Conservation (phyloP, 306 rosid species). For the Medicago arabica region DNA sequence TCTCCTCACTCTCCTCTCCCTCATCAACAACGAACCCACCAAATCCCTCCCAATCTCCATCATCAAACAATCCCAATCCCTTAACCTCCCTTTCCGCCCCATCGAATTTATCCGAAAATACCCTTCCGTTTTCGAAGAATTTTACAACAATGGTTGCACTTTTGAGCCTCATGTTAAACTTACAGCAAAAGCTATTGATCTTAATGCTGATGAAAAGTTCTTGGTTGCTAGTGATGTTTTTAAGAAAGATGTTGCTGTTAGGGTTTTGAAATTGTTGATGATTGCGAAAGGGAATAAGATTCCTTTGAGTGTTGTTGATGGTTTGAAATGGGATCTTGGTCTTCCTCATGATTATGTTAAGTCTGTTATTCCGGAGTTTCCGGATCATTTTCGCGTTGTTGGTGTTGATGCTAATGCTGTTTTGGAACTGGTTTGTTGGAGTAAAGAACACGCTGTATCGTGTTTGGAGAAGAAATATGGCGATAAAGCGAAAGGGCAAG, state of each 20-base stretch:
- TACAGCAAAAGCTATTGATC: slow-evolving; percentile 49
- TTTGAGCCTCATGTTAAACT: slow-evolving; percentile 63
- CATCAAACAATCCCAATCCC: slow-evolving; percentile 52
- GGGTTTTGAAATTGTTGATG: slow-evolving; percentile 76
- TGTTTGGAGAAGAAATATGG: slow-evolving; percentile 48
- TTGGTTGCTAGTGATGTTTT: slow-evolving; percentile 52
- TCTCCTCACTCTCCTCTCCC: slow-evolving; percentile 56
- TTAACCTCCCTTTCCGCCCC: slow-evolving; percentile 69
- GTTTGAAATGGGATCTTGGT: slow-evolving; percentile 80
- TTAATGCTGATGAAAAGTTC: slow-evolving; percentile 62
- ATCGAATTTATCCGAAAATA: slow-evolving; percentile 69
- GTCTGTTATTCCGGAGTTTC: slow-evolving; percentile 69
- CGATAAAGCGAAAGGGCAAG: background rate
- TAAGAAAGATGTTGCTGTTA: slow-evolving; percentile 63
- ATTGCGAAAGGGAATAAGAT: slow-evolving; percentile 56
- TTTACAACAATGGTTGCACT: slow-evolving; percentile 48
- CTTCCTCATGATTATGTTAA: slow-evolving; percentile 63
- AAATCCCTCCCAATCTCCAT: slow-evolving; percentile 74
- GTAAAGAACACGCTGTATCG: slow-evolving; percentile 61
- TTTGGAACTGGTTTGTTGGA: slow-evolving; percentile 92
- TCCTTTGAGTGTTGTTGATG: slow-evolving; percentile 54
- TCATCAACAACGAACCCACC: slow-evolving; percentile 71
- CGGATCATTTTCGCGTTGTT: slow-evolving; percentile 67
- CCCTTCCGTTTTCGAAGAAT: slow-evolving; percentile 72
- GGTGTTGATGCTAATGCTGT: slow-evolving; percentile 20